These are phyloP conservation scores for Aspergillus persii DNA, from an alignment of 2,329 filamentous ascomycete genomes.

Conservation along the genomic window DNA sequence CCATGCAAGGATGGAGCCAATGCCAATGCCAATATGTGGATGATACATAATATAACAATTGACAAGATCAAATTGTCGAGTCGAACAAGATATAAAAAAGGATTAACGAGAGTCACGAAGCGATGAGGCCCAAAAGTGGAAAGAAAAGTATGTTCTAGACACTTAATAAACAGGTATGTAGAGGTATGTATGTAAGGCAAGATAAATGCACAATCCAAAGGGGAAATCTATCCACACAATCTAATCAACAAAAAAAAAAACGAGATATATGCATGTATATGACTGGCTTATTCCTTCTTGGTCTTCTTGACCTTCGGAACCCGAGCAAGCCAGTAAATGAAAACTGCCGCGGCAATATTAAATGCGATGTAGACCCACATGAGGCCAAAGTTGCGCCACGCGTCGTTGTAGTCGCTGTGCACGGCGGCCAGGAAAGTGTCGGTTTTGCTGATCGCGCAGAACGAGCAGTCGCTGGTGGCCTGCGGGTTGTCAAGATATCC, in stretches of 20 bases:
- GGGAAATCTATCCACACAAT: too few relatives aligned
- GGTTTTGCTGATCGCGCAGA: conserved; percentile 47
- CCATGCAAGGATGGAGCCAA: too few relatives aligned
- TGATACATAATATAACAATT: too few relatives aligned
- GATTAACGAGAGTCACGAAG: neutral
- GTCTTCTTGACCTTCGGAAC: conserved; percentile 46
- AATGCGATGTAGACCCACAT: conserved; percentile 66
- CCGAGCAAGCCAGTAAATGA: conserved; percentile 62
- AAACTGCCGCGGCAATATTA: conserved; percentile 59
- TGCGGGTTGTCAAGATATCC: conserved; percentile 46
- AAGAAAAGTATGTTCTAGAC: neutral
- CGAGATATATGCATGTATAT: neutral
- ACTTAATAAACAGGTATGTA: neutral
- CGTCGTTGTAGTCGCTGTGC: conserved; percentile 45
- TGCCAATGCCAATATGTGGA: too few relatives aligned
- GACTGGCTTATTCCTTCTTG: conserved; percentile 11
- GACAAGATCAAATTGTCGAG: too few relatives aligned
- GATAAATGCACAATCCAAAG: too few relatives aligned
- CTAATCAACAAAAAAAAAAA: neutral
- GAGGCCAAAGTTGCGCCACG: conserved; percentile 70
- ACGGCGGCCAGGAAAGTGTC: conserved; percentile 48
- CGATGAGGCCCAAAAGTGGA: neutral
- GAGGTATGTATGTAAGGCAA: neutral
- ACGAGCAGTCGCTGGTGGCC: conserved; percentile 48
- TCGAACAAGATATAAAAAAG: neutral